These are phyloP conservation scores for Xylaria sp. DNA, from an alignment of 2,329 filamentous ascomycete species.

Conservation along the genomic window DNA sequence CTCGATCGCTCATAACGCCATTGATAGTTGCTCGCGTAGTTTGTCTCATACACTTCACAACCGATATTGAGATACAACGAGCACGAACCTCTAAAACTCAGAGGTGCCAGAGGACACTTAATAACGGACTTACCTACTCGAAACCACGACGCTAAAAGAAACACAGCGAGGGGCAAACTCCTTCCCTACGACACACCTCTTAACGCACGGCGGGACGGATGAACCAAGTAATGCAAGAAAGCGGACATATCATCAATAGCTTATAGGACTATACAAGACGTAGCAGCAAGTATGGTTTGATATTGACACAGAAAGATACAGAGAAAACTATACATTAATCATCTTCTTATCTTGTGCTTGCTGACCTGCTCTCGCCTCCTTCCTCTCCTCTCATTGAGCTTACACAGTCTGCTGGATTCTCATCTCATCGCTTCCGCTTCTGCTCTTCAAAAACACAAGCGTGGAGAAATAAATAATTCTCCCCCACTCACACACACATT, in stretches of 20 bases:
- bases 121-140: background rate
- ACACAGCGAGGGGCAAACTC: background rate
- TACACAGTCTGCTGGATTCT: slow-evolving; percentile 19
- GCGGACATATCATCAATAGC: background rate
- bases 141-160: background rate
- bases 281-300: slow-evolving; percentile 5
- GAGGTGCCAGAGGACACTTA: background rate
- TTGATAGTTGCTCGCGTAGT: background rate
- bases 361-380: slow-evolving; percentile 26
- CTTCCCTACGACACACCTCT: background rate
- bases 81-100: background rate
- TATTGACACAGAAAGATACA: slow-evolving; percentile 39
- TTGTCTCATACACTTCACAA: background rate
- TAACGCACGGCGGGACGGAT: background rate
- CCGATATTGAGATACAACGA: background rate
- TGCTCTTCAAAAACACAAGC: slow-evolving; percentile 10
- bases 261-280: background rate
- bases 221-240: background rate
- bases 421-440: background rate
- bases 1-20: too few species aligned
- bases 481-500: slow-evolving; percentile 5
- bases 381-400: slow-evolving; percentile 8
- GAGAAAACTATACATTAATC: slow-evolving; percentile 42
- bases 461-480: background rate
- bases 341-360: slow-evolving; percentile 35